Evolutionary conservation across 352 stramenopile species (phyloP), one percentile per base, ranked within the genome.

Genomic region (Pseudoperonospora humuli): DNA sequence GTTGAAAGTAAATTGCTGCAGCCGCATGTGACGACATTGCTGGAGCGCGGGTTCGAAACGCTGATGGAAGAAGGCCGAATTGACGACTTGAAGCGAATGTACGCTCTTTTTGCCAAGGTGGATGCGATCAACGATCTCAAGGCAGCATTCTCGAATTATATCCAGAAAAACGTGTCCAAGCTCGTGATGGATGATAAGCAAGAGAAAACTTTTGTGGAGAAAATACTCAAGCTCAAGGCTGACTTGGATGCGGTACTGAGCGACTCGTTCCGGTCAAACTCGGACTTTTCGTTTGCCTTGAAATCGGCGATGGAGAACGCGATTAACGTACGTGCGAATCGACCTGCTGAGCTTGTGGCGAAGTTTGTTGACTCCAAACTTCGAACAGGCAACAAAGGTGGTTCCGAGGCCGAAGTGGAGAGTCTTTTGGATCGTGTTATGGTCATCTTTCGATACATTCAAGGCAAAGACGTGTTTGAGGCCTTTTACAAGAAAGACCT

Each of bases 401-500:
- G 71, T 7, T 86, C 73, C 6, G 86, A 96, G 50, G 70, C 69
- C 9, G 86, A 97, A 45, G 72, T 96, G 2, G 90, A 97, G 50
- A 67, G 42, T 20, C 54, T 95, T 8, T 51, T 97, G 34, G 87
- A 96, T 29, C 77, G 89, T 25, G 83, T 98, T 27, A 97, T 98
- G 67, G 68, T 96, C 8, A 84, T 99, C 35, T 99, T 98, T 54
- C 75, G 81, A 8, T 97, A 97, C 64, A 76, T 98, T 29, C 87
- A 97, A 52, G 93, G 86, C 44, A 99, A 99, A 55, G 96, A 99
- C 64, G 89, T 98, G 19, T 99, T 99, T 60, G 95, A 99, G 54
- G 95, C 91, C 10, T 99, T 98, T 54, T 99, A 99, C 71, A 98
- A 98, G 57, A 93, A 95, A 39, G 93, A 98, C 56, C 64, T 99